phyloP scores from a whole-genome alignment of 352 stramenopile species.

The Peronospora farinosa region DNA sequence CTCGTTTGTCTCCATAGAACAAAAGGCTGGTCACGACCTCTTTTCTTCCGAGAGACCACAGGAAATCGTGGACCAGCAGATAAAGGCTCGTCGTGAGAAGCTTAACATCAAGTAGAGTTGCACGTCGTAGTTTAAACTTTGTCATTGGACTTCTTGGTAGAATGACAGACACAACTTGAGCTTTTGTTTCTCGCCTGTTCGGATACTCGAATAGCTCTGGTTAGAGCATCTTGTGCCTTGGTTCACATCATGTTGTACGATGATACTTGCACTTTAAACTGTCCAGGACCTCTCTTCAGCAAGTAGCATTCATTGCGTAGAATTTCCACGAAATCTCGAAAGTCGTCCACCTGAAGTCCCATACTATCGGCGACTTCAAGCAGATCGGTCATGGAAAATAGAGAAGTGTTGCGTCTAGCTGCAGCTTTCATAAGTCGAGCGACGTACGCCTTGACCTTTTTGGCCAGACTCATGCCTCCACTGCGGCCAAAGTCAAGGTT shows the following conservation, averaged over 20 bases:
- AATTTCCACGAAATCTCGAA: slow-evolving; percentile 79
- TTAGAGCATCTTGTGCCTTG: too few relatives aligned
- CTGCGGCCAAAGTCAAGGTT: slow-evolving; percentile 82
- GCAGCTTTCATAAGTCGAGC: slow-evolving; percentile 67
- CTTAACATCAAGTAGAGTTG: slow-evolving; percentile 55
- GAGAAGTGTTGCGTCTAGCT: slow-evolving; percentile 40
- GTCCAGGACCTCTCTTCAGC: slow-evolving; percentile 71
- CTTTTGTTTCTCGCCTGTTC: too few relatives aligned
- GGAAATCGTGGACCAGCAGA: slow-evolving; percentile 66
- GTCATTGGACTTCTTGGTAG: too few relatives aligned
- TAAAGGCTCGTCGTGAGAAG: slow-evolving; percentile 59
- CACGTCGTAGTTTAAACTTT: too few relatives aligned
- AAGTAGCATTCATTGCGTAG: slow-evolving; percentile 84
- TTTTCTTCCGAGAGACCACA: slow-evolving; percentile 83
- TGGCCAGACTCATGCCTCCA: slow-evolving; percentile 56
- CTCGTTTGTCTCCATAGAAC: slow-evolving; percentile 35
- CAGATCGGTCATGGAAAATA: slow-evolving; percentile 78
- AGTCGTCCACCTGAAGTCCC: slow-evolving; percentile 69
- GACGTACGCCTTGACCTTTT: slow-evolving; percentile 81
- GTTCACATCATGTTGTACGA: slow-evolving; percentile 43
- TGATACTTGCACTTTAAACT: slow-evolving; percentile 73
- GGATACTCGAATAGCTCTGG: too few relatives aligned
- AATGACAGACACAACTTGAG: too few relatives aligned
- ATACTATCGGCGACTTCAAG: slow-evolving; percentile 69
- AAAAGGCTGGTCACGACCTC: slow-evolving; percentile 74